Evolutionary conservation across 2,329 filamentous ascomycete genomes (phyloP), one percentile per base, ranked within the genome.

Genomic region (Scedosporium minutisporum): DNA sequence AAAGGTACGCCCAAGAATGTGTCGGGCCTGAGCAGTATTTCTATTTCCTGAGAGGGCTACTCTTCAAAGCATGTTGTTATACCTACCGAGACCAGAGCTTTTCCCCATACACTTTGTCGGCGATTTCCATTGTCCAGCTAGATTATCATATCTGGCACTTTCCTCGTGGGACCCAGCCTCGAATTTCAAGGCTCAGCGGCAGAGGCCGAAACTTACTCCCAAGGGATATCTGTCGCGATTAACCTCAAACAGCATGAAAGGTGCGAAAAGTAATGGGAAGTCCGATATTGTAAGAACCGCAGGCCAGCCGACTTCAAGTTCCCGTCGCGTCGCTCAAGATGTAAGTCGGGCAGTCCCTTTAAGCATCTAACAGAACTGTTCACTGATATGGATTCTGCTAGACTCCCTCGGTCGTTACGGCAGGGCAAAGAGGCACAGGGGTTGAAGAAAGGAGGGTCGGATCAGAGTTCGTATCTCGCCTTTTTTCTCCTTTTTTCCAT

Each of bases 291-390:
- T 16, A 57, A 23, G 60, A 29, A 55, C 60, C 60, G 60, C 60
- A 57, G 60, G 60, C 21, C 60, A 61, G 48, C n/a, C 48, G 60
- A 57, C 60, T 18, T 27, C 60, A n/a, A 48, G n/a, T 12, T 16
- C 23, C 14, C 27, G 29, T 42, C 46, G 53, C 60, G 60, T 57
- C 60, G 60, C 46, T 55, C 60, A 61, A 61, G 60, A 42, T n/a
- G 60, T 62, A 62, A n/a, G 33, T 27, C 18, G 9, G 18, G 7
- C 5, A 14, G 12, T 7, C 6, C 21, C n/a, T 3, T 27, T 29
- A 12, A 10, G 10, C 21, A 25, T 42, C n/a, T 42, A 18, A 61
- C 14, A 10, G 44, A 18, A 21, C 6, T 7, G 12, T 57, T 57
- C 51, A 57, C 51, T 57, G 5, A 23, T 12, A 23, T 27, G 7